Evolutionary conservation across 2,329 filamentous ascomycete species (phyloP).

Genomic region (Lachnellula subtilissima): DNA sequence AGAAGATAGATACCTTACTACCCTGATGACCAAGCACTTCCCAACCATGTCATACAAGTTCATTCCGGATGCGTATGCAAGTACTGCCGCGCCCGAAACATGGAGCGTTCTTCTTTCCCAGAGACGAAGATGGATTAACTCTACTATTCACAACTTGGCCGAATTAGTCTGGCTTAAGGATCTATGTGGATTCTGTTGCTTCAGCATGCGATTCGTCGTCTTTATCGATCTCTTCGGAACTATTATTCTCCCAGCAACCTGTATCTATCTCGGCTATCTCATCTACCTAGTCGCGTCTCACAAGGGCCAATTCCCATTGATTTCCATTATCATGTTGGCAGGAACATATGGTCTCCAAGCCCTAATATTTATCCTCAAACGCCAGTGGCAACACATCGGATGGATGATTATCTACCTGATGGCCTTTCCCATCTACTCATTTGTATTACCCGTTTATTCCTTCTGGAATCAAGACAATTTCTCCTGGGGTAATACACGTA

Average conservation of each 20-base stretch:
- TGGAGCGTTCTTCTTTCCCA: conserved; percentile 97
- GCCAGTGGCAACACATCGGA: conserved; percentile 96
- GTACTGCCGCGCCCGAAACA: conserved; percentile 87
- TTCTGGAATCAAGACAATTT: conserved; percentile 99
- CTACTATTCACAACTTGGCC: conserved; percentile 91
- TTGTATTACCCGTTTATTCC: conserved; percentile 87
- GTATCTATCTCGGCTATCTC: conserved; percentile 79
- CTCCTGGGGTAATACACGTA: conserved; percentile 96
- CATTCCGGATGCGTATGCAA: conserved; percentile 84
- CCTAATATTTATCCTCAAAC: conserved; percentile 91
- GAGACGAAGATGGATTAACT: conserved; percentile 98
- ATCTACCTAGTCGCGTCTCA: conserved; percentile 71
- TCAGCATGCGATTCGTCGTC: conserved; percentile 95
- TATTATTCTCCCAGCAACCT: conserved; percentile 84
- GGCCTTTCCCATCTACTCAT: conserved; percentile 92
- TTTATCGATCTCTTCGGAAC: conserved; percentile 93
- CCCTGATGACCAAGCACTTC: conserved; percentile 97
- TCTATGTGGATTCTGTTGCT: conserved; percentile 97
- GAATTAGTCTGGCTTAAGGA: conserved; percentile 88
- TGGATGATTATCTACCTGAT: conserved; percentile 99
- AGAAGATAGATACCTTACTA: conserved; percentile 96
- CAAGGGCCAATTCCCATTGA: conserved; percentile 71
- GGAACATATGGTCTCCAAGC: conserved; percentile 94
- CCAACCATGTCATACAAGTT: conserved; percentile 96
- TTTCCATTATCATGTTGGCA: conserved; percentile 85